Conservation (phyloP, 805 yeast species). For the Yamadazyma takamatsuzukensis region DNA sequence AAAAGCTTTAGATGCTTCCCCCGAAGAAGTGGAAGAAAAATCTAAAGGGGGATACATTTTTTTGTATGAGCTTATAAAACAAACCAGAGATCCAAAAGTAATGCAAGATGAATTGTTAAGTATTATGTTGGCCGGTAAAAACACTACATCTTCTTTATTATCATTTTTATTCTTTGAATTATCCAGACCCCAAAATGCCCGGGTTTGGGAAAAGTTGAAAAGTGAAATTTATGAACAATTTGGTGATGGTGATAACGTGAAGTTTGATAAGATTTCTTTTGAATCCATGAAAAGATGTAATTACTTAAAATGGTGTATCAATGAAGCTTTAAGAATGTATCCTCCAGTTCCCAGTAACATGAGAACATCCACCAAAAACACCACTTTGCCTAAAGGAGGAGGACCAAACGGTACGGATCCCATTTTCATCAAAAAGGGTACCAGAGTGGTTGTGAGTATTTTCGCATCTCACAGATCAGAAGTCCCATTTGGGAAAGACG, state of each 20-base stretch:
- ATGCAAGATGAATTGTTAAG: constrained; percentile 34
- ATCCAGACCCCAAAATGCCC: constrained; percentile 24
- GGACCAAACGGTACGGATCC: constrained; percentile 23
- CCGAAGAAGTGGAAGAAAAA: constrained; percentile 23
- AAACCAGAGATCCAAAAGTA: constrained; percentile 29
- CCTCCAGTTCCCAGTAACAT: constrained; percentile 29
- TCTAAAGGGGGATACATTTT: constrained; percentile 28
- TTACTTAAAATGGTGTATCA: constrained; percentile 24
- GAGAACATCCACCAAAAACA: constrained; percentile 23
- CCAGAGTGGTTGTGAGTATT: constrained; percentile 33
- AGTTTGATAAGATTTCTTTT: constrained; percentile 21
- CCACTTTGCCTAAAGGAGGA: constrained; percentile 30
- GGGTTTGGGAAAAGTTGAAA: constrained; percentile 21
- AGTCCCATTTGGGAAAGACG: constrained; percentile 43
- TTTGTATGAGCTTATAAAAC: constrained; percentile 33
- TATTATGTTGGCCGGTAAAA: constrained; percentile 33
- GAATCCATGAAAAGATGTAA: constrained; percentile 27
- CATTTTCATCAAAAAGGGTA: constrained; percentile 40
- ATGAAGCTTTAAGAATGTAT: constrained; percentile 25
- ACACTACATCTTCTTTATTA: constrained; percentile 29
- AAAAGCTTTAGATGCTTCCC: constrained; percentile 22
- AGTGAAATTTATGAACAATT: constrained; percentile 19
- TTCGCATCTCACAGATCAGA: constrained; percentile 40
- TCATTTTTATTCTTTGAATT: constrained; percentile 25
- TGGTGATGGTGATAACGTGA: constrained; percentile 16